Base-by-base conservation (phyloP, 2,329 filamentous ascomycete genomes). In the Lachnellula subtilissima region DNA sequence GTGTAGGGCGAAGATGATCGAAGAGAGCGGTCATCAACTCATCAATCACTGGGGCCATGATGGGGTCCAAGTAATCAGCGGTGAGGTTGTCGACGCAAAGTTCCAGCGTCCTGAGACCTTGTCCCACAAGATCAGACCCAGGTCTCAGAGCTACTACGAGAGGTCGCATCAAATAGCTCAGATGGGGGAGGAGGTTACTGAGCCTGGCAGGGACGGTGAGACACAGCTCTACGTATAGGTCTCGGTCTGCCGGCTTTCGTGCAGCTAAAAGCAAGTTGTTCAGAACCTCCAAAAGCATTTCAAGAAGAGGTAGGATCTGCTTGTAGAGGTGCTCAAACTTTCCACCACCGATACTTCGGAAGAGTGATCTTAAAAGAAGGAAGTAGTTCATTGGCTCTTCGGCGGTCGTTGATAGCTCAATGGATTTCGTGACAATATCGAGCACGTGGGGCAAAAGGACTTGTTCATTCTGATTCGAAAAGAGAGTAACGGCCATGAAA, bases 311-410 rank as follows among this genome's bases (percentile, higher is more conserved):
- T 12, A 99, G 75, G 47, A 99, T 96, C 71, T 97, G 93, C 75
- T 99, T 99, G 72, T 99, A 99, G 0, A 99, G 79, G 64, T 97
- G 89, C 75, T 99, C 94, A 64, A 99, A 99, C 60, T 96, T 88
- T 7, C 94, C 95, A 50, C 94, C 95, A 22, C 94, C 94, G 52
- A 99, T 99, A 69, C 93, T 97, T 55, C 94, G 79, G 72, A 99
- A 99, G 1, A 99, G 77, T 0, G 92, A 97, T 36, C 94, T 83
- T 40, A 99, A 78, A 1, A 99, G 81, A 11, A 97, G 79, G 73
- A 99, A 99, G 74, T 99, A 99, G 72, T 99, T 99, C 83, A 97
- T 96, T 0, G 95, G 95, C 69, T 97, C 93, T 66, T 97, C 91
- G 0, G 94, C 95, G 56, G 88, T 95, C 6, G 94, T 96, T 1